These are phyloP conservation scores for Diplodia corticola DNA, from an alignment of 2,329 filamentous ascomycete species.

Conservation along the genomic window DNA sequence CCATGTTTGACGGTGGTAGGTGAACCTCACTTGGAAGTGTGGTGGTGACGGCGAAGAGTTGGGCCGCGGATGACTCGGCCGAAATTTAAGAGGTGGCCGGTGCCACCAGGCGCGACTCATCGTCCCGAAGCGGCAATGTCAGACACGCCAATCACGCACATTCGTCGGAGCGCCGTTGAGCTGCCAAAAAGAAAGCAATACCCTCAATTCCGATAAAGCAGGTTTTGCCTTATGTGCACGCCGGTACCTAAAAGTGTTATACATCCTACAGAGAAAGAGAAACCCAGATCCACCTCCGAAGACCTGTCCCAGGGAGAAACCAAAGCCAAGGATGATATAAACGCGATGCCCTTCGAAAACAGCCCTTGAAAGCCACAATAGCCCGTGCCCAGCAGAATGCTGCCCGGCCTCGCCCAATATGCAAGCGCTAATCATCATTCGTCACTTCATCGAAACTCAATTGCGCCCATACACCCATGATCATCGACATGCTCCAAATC, in stretches of 20 bases:
- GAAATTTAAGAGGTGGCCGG: slow-evolving; percentile 17
- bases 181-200: neutral
- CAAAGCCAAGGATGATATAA: slow-evolving; percentile 21
- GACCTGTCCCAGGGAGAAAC: slow-evolving; percentile 20
- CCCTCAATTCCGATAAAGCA: slow-evolving; percentile 17
- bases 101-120: neutral
- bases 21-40: no score
- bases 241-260: slow-evolving; percentile 21
- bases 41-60: slow-evolving; percentile 14
- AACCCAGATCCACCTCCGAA: slow-evolving; percentile 17
- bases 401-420: slow-evolving; percentile 20
- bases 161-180: neutral
- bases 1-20: slow-evolving; percentile 30
- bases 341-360: slow-evolving; percentile 18
- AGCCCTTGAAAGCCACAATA: slow-evolving; percentile 9
- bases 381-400: neutral
- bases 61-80: slow-evolving; percentile 11
- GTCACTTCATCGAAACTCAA: slow-evolving; percentile 77
- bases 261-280: slow-evolving; percentile 20
- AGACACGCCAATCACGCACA: neutral
- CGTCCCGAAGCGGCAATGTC: slow-evolving; percentile 10
- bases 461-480: slow-evolving; percentile 76
- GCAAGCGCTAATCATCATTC: slow-evolving; percentile 25
- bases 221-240: slow-evolving; percentile 22
- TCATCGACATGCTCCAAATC: slow-evolving; percentile 87